phyloP scores from a whole-genome alignment of 169 alveolate genomes.

The Theileria orientalis region DNA sequence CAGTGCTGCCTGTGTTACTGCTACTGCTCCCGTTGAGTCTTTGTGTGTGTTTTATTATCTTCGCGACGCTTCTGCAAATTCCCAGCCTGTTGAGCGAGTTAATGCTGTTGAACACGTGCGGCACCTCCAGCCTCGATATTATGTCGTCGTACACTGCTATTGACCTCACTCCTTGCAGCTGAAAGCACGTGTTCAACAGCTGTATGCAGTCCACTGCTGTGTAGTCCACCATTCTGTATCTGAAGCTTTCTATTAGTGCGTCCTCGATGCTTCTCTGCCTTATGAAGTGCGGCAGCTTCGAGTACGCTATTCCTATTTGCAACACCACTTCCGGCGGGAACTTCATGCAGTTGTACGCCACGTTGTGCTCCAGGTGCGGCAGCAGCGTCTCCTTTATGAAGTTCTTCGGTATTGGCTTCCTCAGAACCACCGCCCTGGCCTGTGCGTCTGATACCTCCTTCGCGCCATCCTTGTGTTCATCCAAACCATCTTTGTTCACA shows the following conservation, averaged over 20 bases:
- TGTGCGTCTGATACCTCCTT: slow-evolving; percentile 11
- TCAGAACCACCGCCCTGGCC: slow-evolving; percentile 28
- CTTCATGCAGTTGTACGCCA: slow-evolving; percentile 61
- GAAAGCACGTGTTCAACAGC: slow-evolving; percentile 53
- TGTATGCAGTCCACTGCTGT: slow-evolving; percentile 60
- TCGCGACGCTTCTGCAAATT: slow-evolving; percentile 37
- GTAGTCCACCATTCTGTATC: slow-evolving; percentile 60
- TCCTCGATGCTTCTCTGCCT: slow-evolving; percentile 65
- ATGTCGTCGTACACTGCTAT: slow-evolving; percentile 32
- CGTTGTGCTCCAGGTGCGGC: slow-evolving; percentile 67
- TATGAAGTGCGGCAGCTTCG: slow-evolving; percentile 59
- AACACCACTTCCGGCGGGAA: slow-evolving; percentile 63
- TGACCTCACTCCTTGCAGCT: slow-evolving; percentile 53
- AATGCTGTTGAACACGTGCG: slow-evolving; percentile 40
- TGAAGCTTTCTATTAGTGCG: slow-evolving; percentile 43
- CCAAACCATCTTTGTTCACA: not conserved
- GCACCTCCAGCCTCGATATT: slow-evolving; percentile 38
- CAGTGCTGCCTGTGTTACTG: not conserved
- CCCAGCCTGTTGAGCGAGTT: slow-evolving; percentile 55
- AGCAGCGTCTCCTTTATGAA: slow-evolving; percentile 61
- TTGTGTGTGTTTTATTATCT: slow-evolving; percentile 43
- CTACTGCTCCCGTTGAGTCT: not conserved
- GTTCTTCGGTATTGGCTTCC: slow-evolving; percentile 63
- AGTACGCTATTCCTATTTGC: slow-evolving; percentile 65
- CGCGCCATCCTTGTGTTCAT: no score